Percentiles rank a stretch among this genome's conserved stretches.
Conservation (phyloP, 768 basidiomycete genomes). For the Bullera alba region DNA sequence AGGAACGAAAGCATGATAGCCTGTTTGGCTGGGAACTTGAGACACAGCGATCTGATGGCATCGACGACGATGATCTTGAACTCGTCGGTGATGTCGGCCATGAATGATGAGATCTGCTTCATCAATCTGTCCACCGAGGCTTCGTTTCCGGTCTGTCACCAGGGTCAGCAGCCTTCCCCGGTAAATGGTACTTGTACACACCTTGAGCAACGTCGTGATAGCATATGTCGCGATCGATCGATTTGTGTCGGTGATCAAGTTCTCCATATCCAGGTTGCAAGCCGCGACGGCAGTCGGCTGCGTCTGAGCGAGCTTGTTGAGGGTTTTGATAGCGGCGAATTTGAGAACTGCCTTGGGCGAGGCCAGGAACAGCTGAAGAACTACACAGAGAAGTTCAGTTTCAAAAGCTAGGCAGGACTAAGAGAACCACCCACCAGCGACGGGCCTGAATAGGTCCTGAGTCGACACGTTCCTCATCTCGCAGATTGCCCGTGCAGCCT, state of each 20-base stretch:
- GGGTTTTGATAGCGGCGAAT: constrained; percentile 92
- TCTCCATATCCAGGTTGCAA: constrained; percentile 95
- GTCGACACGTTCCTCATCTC: constrained; percentile 81
- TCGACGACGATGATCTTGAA: constrained; percentile 99
- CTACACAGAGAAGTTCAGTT: constrained; percentile 47
- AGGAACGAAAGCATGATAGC: constrained; percentile 95
- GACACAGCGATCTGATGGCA: constrained; percentile 92
- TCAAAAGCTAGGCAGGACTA: not conserved
- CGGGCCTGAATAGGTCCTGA: constrained; percentile 73
- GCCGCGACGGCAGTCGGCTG: constrained; percentile 80
- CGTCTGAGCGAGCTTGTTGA: constrained; percentile 76
- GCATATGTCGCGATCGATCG: constrained; percentile 96
- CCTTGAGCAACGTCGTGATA: constrained; percentile 96
- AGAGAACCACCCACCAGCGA: constrained; percentile 67
- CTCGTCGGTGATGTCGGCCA: constrained; percentile 98
- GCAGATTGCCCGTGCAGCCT: constrained; percentile 94
- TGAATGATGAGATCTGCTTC: constrained; percentile 98
- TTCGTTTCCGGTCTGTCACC: constrained; percentile 83
- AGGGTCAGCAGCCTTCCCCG: not conserved
- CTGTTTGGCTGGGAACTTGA: constrained; percentile 97
- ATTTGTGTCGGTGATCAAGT: constrained; percentile 89
- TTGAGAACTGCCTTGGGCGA: constrained; percentile 92
- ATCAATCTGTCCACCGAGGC: constrained; percentile 97
- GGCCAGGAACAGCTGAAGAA: constrained; percentile 89
- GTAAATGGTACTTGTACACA: constrained; percentile 39